These are phyloP conservation scores for Chalciporus pseudorubinellus DNA, from an alignment of 768 basidiomycete genomes.

Conservation along the genomic window DNA sequence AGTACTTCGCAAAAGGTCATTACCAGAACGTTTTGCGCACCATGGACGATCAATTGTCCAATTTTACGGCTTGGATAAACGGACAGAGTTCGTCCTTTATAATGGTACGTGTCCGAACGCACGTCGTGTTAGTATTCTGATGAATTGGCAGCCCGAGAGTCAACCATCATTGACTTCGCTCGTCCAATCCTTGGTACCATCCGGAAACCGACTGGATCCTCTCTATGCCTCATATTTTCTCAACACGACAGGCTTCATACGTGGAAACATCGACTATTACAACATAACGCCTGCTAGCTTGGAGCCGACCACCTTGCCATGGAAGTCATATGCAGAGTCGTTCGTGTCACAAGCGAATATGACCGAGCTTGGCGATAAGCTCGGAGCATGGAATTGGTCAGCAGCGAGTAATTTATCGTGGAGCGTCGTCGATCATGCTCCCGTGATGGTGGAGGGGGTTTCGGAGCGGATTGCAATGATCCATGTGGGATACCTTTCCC, in stretches of 20 bases:
- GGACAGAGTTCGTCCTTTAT: slow-evolving; percentile 64
- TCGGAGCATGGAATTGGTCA: slow-evolving; percentile 72
- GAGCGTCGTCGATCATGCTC: slow-evolving; percentile 61
- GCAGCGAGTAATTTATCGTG: slow-evolving; percentile 58
- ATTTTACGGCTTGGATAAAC: slow-evolving; percentile 75
- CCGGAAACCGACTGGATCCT: slow-evolving; percentile 45
- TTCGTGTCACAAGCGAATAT: slow-evolving; percentile 50
- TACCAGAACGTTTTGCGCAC: slow-evolving; percentile 64
- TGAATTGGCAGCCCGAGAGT: slow-evolving; percentile 43
- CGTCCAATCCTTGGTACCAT: slow-evolving; percentile 46
- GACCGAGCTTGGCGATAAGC: slow-evolving; percentile 45
- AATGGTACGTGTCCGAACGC: slow-evolving; percentile 45
- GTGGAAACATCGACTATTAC: slow-evolving; percentile 56
- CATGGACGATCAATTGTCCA: slow-evolving; percentile 59
- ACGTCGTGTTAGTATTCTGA: slow-evolving; percentile 4
- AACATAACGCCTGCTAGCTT: slow-evolving; percentile 59
- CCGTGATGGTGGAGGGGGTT: slow-evolving; percentile 36
- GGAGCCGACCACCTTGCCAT: slow-evolving; percentile 36
- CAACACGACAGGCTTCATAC: slow-evolving; percentile 79
- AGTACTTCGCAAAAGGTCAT: slow-evolving; percentile 58
- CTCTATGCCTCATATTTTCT: slow-evolving; percentile 56
- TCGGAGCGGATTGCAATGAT: slow-evolving; percentile 55
- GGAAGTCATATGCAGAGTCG: slow-evolving; percentile 49
- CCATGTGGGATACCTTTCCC: slow-evolving; percentile 49
- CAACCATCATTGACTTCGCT: slow-evolving; percentile 45